Evolutionary conservation across 108 stramenopile genomes (phyloP).

Genomic region (Cyclotella kingstonii): DNA sequence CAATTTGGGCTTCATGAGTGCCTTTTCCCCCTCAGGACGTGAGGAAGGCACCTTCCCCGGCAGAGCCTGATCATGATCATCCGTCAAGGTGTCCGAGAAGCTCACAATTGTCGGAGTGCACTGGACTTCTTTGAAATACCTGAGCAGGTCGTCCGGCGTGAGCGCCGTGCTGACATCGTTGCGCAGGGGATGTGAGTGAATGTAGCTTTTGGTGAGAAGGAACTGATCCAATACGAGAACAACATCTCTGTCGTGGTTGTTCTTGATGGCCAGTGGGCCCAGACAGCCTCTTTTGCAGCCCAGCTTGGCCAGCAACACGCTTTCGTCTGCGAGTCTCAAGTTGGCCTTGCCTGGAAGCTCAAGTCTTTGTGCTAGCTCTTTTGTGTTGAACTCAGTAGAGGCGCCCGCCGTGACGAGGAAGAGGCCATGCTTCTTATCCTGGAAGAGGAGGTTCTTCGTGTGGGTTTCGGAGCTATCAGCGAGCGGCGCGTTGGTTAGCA

Average conservation of each 20-base stretch:
- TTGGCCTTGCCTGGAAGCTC: slow-evolving; percentile 90
- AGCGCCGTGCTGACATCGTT: slow-evolving; percentile 85
- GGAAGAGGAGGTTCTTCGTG: slow-evolving; percentile 89
- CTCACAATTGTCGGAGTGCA: slow-evolving; percentile 65
- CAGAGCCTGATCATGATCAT: slow-evolving; percentile 22
- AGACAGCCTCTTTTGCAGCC: slow-evolving; percentile 85
- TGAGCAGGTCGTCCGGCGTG: slow-evolving; percentile 56
- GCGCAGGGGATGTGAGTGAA: slow-evolving; percentile 88
- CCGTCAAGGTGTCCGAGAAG: too few relatives aligned
- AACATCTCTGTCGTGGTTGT: slow-evolving; percentile 63
- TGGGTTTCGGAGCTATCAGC: slow-evolving; percentile 57
- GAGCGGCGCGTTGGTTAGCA: slow-evolving; percentile 72
- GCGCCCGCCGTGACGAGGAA: slow-evolving; percentile 62
- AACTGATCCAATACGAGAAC: slow-evolving; percentile 83
- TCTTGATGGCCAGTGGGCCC: slow-evolving; percentile 80
- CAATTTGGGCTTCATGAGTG: slow-evolving; percentile 29
- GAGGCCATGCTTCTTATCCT: slow-evolving; percentile 89
- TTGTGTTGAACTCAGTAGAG: slow-evolving; percentile 71
- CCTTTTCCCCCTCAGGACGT: slow-evolving; percentile 34
- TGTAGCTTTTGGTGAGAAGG: slow-evolving; percentile 42
- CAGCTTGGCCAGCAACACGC: slow-evolving; percentile 58
- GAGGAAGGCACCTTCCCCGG: slow-evolving; percentile 38
- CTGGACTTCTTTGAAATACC: slow-evolving; percentile 55
- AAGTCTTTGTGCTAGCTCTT: slow-evolving; percentile 73
- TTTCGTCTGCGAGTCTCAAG: slow-evolving; percentile 84